A percentile compares a stretch with the other conserved stretches of the same genome.
phyloP scores from a whole-genome alignment of 208 protist genomes.

The Trypanosoma avium region DNA sequence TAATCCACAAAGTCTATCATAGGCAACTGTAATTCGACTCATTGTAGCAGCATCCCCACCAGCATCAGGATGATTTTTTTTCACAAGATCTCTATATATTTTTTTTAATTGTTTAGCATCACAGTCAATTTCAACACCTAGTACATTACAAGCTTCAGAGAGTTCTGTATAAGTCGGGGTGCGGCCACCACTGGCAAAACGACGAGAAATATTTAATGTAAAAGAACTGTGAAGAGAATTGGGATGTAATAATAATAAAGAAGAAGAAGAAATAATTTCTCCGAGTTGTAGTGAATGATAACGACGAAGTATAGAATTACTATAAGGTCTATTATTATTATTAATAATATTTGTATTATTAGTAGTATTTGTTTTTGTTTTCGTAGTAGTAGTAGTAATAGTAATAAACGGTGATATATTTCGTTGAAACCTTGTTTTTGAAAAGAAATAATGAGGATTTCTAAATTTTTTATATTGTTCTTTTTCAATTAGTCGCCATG shows the following conservation, averaged over 20 bases:
- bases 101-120: conserved; percentile 50
- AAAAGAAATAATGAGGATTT: no score
- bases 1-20: conserved; percentile 56
- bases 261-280: no score
- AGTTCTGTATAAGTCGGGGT: conserved; percentile 55
- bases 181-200: conserved; percentile 30
- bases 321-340: neutral
- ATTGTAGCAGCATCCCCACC: conserved; percentile 71
- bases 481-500: no score
- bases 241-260: neutral
- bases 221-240: neutral
- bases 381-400: no score
- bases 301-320: neutral
- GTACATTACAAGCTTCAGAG: conserved; percentile 43
- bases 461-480: no score
- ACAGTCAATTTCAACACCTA: conserved; percentile 48
- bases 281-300: no score
- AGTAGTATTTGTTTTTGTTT: no score
- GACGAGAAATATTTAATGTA: conserved; percentile 19
- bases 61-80: conserved; percentile 78
- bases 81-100: conserved; percentile 63
- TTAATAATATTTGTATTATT: neutral
- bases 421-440: no score
- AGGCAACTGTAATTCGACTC: conserved; percentile 78
- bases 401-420: no score